Base-by-base conservation (phyloP, 495 filamentous ascomycete species). In the Xylaria intraflava region DNA sequence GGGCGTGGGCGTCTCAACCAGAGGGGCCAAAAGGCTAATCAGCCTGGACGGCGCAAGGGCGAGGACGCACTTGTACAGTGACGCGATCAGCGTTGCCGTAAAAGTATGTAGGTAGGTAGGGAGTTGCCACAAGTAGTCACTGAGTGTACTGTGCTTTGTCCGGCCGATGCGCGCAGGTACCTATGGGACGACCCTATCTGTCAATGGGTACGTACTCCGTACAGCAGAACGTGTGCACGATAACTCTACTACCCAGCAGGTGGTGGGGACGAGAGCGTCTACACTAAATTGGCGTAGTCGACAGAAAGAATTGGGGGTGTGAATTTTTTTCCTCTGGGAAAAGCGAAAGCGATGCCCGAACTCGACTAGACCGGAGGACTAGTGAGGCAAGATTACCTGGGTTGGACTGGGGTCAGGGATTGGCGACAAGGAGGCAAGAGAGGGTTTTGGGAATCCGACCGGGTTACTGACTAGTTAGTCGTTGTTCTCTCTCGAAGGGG, bases 231-330 rank as follows among this genome's bases (percentile, higher is more conserved):
- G 44, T 26, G 27, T 40, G 33, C 23, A 46, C 29, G 52, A 48
- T 55, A 55, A 23, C 51, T 35, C 44, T 45, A 55, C 44, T 55
- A 43, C 31, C 22, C 30, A 27, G 49, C 10, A 40, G 51, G 51
- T 50, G 55, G 43, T 38, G 16, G 49, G 46, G 36, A 43, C 35
- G 45, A 11, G 35, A 46, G 50, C 36, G 30, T 43, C 49, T 42
- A 33, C 49, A 44, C 40, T 53, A 59, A 59, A 55, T 55, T 50
- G 40, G 56, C 52, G 56, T 51, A 41, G 49, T 43, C 33, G 49
- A 46, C 27, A 45, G 39, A 51, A 53, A n/a, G n/a, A n/a, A 31
- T 35, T 31, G 35, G 40, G 47, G 41, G 11, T 26, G 12, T 50
- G 49, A 40, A 51, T 36, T 33, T 38, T 40, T 49, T 48, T 55